Conservation (phyloP, 2,329 filamentous ascomycete genomes). For the Exophiala xenobiotica region DNA sequence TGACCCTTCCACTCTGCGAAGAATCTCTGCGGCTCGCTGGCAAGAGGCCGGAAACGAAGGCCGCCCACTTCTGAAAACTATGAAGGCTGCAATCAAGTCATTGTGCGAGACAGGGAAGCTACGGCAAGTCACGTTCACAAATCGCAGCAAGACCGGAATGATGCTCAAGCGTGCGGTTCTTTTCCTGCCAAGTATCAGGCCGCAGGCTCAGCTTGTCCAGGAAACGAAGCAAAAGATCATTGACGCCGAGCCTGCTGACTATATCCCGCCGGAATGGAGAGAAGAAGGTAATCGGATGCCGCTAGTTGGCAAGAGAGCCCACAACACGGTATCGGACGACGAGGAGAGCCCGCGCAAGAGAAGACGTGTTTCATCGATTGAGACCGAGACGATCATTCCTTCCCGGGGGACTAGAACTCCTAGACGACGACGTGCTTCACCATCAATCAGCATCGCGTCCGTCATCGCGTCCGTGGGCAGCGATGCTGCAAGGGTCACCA, state of each 20-base stretch:
- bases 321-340: constrained; percentile 33
- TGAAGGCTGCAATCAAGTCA: constrained; percentile 51
- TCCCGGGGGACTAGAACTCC: constrained; percentile 2
- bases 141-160: constrained; percentile 48
- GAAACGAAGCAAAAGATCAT: constrained; percentile 53
- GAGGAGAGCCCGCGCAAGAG: constrained; percentile 30
- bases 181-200: constrained; percentile 46
- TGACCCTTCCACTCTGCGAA: constrained; percentile 42
- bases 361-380: constrained; percentile 11
- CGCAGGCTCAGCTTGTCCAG: constrained; percentile 47
- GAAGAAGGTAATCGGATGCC: constrained; percentile 29
- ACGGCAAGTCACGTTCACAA: constrained; percentile 53
- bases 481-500: not conserved
- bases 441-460: not conserved
- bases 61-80: constrained; percentile 53
- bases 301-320: constrained; percentile 12
- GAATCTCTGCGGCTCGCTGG: constrained; percentile 41
- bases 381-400: constrained; percentile 4
- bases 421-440: not conserved
- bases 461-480: not conserved
- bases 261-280: constrained; percentile 46
- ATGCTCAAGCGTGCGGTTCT: constrained; percentile 54
- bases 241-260: constrained; percentile 42
- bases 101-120: constrained; percentile 53
- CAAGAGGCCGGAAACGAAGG: constrained; percentile 44